These are phyloP conservation scores for Aspergillus piperis DNA, from an alignment of 2,329 filamentous ascomycete genomes.

Conservation along the genomic window DNA sequence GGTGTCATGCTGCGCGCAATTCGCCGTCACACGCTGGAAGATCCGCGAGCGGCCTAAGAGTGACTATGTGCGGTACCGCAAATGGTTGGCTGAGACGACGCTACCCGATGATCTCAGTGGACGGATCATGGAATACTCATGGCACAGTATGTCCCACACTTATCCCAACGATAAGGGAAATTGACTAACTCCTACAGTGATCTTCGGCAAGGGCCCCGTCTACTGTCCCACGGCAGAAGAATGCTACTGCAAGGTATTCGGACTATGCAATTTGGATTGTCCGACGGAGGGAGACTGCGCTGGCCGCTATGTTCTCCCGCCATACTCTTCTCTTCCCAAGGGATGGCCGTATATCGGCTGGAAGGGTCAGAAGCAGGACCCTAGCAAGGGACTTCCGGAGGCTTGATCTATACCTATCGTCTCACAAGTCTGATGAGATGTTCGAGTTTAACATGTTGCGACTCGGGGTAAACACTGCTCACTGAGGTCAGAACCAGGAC, in stretches of 20 bases:
- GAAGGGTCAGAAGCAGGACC: conserved; percentile 42
- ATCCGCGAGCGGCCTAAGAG: conserved; percentile 47
- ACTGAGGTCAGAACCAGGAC: background rate
- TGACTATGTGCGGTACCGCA: conserved; percentile 52
- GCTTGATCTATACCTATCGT: conserved; percentile 17
- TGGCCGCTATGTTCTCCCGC: conserved; percentile 61
- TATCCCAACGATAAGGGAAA: background rate
- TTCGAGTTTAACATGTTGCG: background rate
- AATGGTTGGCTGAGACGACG: conserved; percentile 52
- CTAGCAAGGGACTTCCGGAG: conserved; percentile 35
- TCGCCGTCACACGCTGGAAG: conserved; percentile 53
- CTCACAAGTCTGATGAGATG: background rate
- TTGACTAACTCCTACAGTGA: conserved; percentile 50
- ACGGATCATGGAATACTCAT: conserved; percentile 60
- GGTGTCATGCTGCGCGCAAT: conserved; percentile 58
- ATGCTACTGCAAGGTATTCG: conserved; percentile 69
- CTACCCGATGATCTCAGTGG: conserved; percentile 54
- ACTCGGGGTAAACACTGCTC: background rate
- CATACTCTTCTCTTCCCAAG: conserved; percentile 57
- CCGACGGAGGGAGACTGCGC: conserved; percentile 50
- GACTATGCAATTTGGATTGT: conserved; percentile 56
- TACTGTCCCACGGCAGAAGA: conserved; percentile 62
- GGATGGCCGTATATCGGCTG: conserved; percentile 65
- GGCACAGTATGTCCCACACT: conserved; percentile 54
- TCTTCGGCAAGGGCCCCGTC: conserved; percentile 59